These are phyloP conservation scores for Fomitopsis pinicola DNA, from an alignment of 1,284 basidiomycete species.

Conservation along the genomic window DNA sequence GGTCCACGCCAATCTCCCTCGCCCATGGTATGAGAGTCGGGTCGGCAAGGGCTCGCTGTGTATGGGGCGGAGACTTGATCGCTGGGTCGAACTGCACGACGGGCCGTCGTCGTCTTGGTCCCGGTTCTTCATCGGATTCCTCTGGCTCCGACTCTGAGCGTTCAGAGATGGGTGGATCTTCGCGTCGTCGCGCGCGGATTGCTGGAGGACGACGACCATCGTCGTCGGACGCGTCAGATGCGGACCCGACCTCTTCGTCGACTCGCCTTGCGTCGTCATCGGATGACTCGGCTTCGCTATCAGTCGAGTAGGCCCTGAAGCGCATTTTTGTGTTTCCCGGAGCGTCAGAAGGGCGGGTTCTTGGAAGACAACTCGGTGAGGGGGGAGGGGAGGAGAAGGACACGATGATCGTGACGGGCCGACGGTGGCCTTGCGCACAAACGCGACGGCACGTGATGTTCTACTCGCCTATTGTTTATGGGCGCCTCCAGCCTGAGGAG, in stretches of 20 bases:
- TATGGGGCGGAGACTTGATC: constrained; percentile 25
- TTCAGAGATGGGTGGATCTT: constrained; percentile 4
- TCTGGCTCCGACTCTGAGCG: constrained; percentile 9
- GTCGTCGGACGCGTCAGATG: constrained; percentile 13
- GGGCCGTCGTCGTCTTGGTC: neutral
- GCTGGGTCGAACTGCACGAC: constrained; percentile 12
- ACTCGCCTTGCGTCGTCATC: constrained; percentile 4
- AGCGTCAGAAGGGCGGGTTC: too few species aligned
- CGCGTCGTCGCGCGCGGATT: constrained; percentile 6
- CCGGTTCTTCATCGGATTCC: constrained; percentile 11
- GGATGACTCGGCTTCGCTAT: constrained; percentile 22
- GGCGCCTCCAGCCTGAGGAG: neutral
- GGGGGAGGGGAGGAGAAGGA: neutral
- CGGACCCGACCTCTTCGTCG: constrained; percentile 10
- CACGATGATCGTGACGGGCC: neutral
- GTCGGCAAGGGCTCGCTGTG: constrained; percentile 15
- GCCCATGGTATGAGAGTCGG: constrained; percentile 53
- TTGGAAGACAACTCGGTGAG: neutral
- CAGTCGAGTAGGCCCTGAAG: constrained; percentile 22
- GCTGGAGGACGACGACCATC: constrained; percentile 8
- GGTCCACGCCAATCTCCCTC: constrained; percentile 67
- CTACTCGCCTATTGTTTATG: neutral
- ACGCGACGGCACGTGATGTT: neutral
- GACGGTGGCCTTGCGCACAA: neutral
- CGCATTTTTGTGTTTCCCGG: constrained; percentile 11